phyloP scores from a whole-genome alignment of 306 rosid genomes.

The Luffa aegyptiaca region DNA sequence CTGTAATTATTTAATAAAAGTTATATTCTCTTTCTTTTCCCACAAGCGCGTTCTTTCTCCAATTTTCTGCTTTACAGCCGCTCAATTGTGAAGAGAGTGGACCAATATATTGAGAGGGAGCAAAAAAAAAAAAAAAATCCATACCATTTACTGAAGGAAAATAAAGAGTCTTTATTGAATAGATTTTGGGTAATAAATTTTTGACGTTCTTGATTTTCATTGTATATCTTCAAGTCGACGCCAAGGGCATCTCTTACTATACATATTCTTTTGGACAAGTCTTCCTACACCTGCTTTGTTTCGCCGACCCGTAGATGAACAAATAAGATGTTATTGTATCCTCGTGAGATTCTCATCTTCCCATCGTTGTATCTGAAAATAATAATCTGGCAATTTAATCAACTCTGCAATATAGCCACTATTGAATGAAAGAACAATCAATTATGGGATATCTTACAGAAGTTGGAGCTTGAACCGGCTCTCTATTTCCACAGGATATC shows the following conservation, averaged over 20 bases:
- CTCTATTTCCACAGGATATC: conserved; percentile 57
- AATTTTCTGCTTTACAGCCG: background rate
- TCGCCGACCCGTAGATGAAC: conserved; percentile 43
- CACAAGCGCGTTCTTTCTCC: background rate
- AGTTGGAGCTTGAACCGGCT: conserved; percentile 60
- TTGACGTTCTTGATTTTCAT: background rate
- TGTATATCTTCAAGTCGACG: background rate
- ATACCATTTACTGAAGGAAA: background rate
- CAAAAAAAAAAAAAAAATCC: no score
- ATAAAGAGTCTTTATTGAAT: background rate
- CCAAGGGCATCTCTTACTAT: background rate
- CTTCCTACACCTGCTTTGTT: conserved; percentile 10
- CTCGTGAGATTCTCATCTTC: conserved; percentile 62
- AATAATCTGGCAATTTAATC: background rate
- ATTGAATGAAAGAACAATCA: background rate
- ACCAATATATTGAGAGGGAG: background rate
- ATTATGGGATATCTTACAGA: conserved; percentile 39
- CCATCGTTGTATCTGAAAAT: conserved; percentile 60
- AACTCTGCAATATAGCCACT: background rate
- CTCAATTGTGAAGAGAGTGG: background rate
- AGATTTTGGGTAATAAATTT: background rate
- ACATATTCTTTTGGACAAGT: background rate
- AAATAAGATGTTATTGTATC: conserved; percentile 43
- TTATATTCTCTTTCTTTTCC: background rate
- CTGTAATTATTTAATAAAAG: background rate